Evolutionary conservation across 176 grass and related monocot species (phyloP).

Genomic region (Raddia distichophylla): DNA sequence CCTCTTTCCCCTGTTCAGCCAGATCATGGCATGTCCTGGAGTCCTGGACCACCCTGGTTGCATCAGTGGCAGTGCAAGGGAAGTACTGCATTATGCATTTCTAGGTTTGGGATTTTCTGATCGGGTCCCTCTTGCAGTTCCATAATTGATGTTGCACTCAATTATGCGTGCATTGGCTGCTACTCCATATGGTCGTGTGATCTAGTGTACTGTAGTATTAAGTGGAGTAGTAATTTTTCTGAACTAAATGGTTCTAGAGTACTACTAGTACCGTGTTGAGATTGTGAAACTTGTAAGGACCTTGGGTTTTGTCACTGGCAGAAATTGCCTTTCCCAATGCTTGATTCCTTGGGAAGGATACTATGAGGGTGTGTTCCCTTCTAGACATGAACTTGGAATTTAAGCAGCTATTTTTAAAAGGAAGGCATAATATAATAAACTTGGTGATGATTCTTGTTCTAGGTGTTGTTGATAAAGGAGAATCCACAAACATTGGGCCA

Average conservation of each 20-base stretch:
- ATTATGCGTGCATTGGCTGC: constrained; percentile 23
- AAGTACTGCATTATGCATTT: constrained; percentile 36
- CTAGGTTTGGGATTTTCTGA: constrained; percentile 42
- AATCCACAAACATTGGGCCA: background rate
- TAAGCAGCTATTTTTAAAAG: background rate
- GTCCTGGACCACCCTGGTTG: constrained; percentile 34
- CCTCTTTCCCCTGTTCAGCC: background rate
- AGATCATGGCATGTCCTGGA: constrained; percentile 31
- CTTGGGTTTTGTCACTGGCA: constrained; percentile 22
- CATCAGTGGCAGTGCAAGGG: constrained; percentile 27
- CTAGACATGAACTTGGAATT: background rate
- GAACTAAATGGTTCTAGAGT: background rate
- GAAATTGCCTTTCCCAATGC: background rate
- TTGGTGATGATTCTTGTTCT: background rate
- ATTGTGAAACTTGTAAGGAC: constrained; percentile 25
- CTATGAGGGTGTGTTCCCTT: background rate
- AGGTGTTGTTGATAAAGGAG: background rate
- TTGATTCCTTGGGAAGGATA: background rate
- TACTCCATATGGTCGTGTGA: background rate
- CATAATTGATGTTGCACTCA: constrained; percentile 40
- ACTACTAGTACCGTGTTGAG: background rate
- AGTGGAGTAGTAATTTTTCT: background rate
- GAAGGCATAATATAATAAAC: background rate
- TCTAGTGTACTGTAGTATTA: background rate
- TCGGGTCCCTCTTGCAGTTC: constrained; percentile 24